Percentiles rank a stretch among this genome's conserved stretches.
Evolutionary conservation across 2,329 filamentous ascomycete genomes (phyloP).

Genomic region (Fusarium marasasianum): DNA sequence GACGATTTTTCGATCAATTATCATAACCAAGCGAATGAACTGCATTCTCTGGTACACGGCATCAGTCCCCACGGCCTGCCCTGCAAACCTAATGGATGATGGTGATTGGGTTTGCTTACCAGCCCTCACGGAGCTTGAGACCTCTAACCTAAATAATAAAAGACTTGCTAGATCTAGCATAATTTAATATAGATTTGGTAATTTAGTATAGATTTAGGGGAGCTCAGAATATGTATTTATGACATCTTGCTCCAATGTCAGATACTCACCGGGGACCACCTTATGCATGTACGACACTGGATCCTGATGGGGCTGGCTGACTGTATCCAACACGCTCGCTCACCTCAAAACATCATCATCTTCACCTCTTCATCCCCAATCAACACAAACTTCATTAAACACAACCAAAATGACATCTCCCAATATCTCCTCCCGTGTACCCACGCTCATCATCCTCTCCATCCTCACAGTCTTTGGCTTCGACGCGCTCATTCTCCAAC

Average conservation of each 20-base stretch:
- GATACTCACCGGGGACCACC: too few relatives aligned
- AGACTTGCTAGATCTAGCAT: fast-evolving
- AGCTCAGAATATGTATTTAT: not conserved
- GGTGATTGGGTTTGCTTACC: not conserved
- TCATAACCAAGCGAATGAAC: not conserved
- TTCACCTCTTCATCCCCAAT: not conserved
- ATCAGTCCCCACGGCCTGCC: too few relatives aligned
- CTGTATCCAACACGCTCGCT: not conserved
- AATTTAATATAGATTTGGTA: too few relatives aligned
- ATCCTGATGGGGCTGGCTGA: constrained; percentile 6
- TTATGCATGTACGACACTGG: not conserved
- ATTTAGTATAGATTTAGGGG: too few relatives aligned
- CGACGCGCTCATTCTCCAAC: constrained; percentile 37
- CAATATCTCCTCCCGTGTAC: constrained; percentile 9
- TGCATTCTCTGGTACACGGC: too few relatives aligned
- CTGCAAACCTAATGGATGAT: too few relatives aligned
- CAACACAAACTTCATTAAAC: not conserved
- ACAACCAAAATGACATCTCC: constrained; percentile 4
- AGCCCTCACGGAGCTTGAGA: not conserved
- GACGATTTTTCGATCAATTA: not conserved
- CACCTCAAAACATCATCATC: not conserved
- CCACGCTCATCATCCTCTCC: constrained; percentile 24
- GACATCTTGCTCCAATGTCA: not conserved
- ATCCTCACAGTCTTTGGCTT: constrained; percentile 30
- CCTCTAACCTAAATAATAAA: not conserved